Evolutionary conservation across 352 stramenopile genomes (phyloP).

Genomic region (Globisporangium nodosum): DNA sequence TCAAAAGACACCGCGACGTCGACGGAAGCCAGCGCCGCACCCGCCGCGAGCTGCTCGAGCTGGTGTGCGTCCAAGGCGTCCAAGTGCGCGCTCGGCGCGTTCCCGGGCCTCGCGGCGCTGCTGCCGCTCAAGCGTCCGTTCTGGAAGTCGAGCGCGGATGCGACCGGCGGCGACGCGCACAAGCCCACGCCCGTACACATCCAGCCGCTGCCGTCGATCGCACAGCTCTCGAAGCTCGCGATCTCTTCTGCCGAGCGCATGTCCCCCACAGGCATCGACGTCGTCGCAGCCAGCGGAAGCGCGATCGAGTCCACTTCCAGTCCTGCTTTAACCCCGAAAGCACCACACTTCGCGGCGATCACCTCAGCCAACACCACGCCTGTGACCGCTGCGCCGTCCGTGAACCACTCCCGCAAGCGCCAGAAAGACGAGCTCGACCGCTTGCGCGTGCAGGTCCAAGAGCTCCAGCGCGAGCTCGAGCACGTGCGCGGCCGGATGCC

Average conservation of each 20-base stretch:
- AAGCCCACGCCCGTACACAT: constrained; percentile 6
- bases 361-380: not conserved
- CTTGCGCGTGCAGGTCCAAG: constrained; percentile 47
- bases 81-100: not conserved
- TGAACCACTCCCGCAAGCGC: constrained; percentile 47
- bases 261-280: constrained; percentile 9
- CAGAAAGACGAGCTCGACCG: constrained; percentile 51
- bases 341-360: not conserved
- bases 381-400: not conserved
- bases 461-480: constrained; percentile 43
- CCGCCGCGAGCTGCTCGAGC: not conserved
- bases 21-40: not conserved
- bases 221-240: constrained; percentile 11
- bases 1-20: not conserved
- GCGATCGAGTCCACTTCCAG: not conserved
- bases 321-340: not conserved
- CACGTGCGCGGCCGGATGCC: constrained; percentile 12
- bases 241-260: constrained; percentile 3
- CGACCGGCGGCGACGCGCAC: not conserved
- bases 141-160: not conserved
- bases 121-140: constrained; percentile 11
- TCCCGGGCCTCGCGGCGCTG: constrained; percentile 5
- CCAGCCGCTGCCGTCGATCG: constrained; percentile 14
- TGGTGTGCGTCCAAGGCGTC: not conserved
- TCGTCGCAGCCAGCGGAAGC: not conserved